Percentiles rank a stretch among this genome's conserved stretches.
These are phyloP conservation scores for Coccinonectria pachysandricola DNA, from an alignment of 2,329 filamentous ascomycete genomes.

Conservation along the genomic window DNA sequence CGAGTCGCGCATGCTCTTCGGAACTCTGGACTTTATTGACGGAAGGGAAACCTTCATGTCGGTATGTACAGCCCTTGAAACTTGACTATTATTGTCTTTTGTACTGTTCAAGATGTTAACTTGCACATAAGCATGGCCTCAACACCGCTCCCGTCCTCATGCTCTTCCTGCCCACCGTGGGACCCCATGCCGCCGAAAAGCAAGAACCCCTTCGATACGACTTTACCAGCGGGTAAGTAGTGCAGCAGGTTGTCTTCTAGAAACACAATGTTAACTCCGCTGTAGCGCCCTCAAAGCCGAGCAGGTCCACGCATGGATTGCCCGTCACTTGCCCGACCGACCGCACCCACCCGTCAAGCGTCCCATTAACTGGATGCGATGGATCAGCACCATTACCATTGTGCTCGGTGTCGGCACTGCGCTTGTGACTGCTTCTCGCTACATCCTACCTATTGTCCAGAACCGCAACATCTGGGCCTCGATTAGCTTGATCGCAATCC, in stretches of 20 bases:
- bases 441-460: constrained; percentile 69
- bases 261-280: constrained; percentile 2
- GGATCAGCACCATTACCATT: constrained; percentile 57
- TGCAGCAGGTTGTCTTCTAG: not conserved
- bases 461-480: constrained; percentile 93
- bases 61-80: no score
- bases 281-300: constrained; percentile 64
- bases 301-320: constrained; percentile 66
- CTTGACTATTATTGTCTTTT: no score
- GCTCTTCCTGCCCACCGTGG: constrained; percentile 75
- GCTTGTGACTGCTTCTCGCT: constrained; percentile 62
- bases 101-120: no score
- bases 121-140: constrained; percentile 88
- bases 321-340: constrained; percentile 65
- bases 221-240: constrained; percentile 65
- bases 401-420: constrained; percentile 60
- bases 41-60: constrained; percentile 80
- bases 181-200: constrained; percentile 64
- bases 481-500: constrained; percentile 74
- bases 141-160: constrained; percentile 90
- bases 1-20: constrained; percentile 65
- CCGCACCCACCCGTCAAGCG: constrained; percentile 70
- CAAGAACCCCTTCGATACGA: constrained; percentile 69
- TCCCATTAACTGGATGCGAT: constrained; percentile 78
- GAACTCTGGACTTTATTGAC: constrained; percentile 77